A percentile compares a stretch with the other conserved stretches of the same genome.
phyloP scores from a whole-genome alignment of 345 rosid genomes.

The Populus tremula region DNA sequence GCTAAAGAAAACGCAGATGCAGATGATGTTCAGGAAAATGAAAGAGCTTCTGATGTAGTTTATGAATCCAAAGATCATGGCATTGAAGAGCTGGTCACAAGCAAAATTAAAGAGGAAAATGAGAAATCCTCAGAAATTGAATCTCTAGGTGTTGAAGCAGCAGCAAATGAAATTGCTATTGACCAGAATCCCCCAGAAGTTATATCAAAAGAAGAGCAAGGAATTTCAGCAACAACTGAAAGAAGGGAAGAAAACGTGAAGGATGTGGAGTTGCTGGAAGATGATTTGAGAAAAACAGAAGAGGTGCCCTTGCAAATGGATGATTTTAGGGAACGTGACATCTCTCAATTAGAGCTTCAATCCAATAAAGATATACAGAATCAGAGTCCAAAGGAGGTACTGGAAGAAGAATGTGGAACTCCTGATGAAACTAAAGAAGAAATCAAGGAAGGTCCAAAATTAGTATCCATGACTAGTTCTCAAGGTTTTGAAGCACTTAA shows the following conservation, averaged over 20 bases:
- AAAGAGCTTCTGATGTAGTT: slow-evolving; percentile 4
- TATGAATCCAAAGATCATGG: background rate
- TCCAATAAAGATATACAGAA: background rate
- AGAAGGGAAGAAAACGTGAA: background rate
- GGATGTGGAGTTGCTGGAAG: background rate
- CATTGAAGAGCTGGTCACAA: slow-evolving; percentile 1
- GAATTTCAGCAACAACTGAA: background rate
- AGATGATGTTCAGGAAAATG: slow-evolving; percentile 11
- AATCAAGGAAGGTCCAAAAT: background rate
- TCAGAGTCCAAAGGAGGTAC: background rate
- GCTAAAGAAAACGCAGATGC: background rate
- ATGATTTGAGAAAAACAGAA: background rate
- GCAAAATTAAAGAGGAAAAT: slow-evolving; percentile 18
- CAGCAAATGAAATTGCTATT: slow-evolving; percentile 3
- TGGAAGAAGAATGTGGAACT: background rate
- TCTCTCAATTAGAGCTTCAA: background rate
- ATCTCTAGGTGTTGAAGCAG: slow-evolving; percentile 18
- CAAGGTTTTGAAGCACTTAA: slow-evolving; percentile 3
- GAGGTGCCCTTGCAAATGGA: background rate
- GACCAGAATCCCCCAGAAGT: background rate
- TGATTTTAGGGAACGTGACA: background rate
- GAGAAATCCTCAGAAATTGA: slow-evolving; percentile 19
- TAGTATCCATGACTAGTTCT: background rate
- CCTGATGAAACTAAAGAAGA: background rate
- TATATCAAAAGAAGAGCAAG: slow-evolving; percentile 2